Conservation (phyloP, 2,329 filamentous ascomycete genomes). For the Ophiocordyceps sinensis region DNA sequence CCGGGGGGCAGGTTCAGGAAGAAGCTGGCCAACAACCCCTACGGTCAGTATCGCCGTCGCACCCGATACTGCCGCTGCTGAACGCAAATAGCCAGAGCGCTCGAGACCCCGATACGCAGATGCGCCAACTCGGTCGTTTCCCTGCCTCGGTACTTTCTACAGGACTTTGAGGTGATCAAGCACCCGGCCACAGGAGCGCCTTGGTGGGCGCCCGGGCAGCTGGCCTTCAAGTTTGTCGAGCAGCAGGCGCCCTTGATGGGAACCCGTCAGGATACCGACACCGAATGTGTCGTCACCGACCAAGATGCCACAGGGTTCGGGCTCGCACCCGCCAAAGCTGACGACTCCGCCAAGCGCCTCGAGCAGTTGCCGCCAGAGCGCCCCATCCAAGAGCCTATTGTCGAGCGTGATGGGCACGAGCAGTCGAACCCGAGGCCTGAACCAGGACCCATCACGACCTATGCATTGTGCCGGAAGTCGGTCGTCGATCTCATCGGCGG, state of each 20-base stretch:
- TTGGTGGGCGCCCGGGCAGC: conserved; percentile 41
- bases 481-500: conserved; percentile 13
- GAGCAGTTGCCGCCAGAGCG: not conserved
- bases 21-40: conserved; percentile 47
- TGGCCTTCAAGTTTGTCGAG: conserved; percentile 15
- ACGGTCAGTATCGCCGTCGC: conserved; percentile 30
- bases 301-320: too few relatives aligned
- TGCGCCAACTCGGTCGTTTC: conserved; percentile 33
- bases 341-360: not conserved
- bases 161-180: conserved; percentile 40
- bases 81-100: conserved; percentile 38
- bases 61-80: not conserved
- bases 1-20: conserved; percentile 34
- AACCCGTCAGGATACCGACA: not conserved
- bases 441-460: conserved; percentile 11
- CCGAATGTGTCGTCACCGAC: not conserved
- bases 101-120: conserved; percentile 43
- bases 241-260: not conserved
- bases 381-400: not conserved
- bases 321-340: too few relatives aligned
- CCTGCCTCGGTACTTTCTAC: conserved; percentile 48
- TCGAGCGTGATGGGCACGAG: too few relatives aligned
- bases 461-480: conserved; percentile 14
- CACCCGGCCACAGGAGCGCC: conserved; percentile 37
- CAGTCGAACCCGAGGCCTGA: not conserved